A percentile compares a stretch with the other conserved stretches of the same genome.
phyloP scores from a whole-genome alignment of 805 yeast species.

The Ogataea naganishii region DNA sequence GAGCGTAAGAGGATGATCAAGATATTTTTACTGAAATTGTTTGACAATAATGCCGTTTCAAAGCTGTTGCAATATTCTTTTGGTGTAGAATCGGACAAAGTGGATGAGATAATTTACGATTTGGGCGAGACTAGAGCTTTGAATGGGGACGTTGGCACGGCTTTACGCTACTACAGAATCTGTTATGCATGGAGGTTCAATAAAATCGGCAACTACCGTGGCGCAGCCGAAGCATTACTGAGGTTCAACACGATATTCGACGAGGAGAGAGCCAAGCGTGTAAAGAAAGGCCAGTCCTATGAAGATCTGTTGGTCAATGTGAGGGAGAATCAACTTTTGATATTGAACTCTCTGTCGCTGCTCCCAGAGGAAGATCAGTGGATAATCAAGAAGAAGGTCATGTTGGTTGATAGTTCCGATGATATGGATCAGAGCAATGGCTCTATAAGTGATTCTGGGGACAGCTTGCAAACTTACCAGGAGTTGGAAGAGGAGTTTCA shows the following conservation, averaged over 20 bases:
- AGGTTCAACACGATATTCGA: slow-evolving; percentile 25
- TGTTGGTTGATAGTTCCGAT: slow-evolving; percentile 4
- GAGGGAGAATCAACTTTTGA: slow-evolving; percentile 28
- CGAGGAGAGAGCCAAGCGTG: slow-evolving; percentile 2
- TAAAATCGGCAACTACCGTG: slow-evolving; percentile 39
- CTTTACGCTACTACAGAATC: slow-evolving; percentile 38
- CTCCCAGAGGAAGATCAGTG: slow-evolving; percentile 31
- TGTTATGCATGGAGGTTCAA: slow-evolving; percentile 42
- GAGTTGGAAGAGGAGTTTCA: slow-evolving; percentile 17
- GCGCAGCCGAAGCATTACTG: slow-evolving; percentile 35
- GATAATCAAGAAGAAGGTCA: slow-evolving; percentile 21
- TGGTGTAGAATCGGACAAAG: slow-evolving; percentile 29
- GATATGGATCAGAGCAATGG: slow-evolving; percentile 3
- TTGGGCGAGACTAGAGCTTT: slow-evolving; percentile 18
- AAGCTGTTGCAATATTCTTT: slow-evolving; percentile 34
- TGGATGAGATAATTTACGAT: slow-evolving; percentile 32
- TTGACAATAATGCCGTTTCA: slow-evolving; percentile 29
- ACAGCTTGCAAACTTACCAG: slow-evolving; percentile 7
- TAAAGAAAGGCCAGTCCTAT: slow-evolving; percentile 5
- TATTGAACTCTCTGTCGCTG: slow-evolving; percentile 30
- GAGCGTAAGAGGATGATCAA: slow-evolving; percentile 17
- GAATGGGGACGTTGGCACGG: slow-evolving; percentile 18
- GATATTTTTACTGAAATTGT: slow-evolving; percentile 28
- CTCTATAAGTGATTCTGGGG: no score
- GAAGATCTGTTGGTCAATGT: slow-evolving; percentile 14